Evolutionary conservation across 441 rosid genomes (phyloP), one percentile per base, ranked within the genome.

Genomic region (Rhodomyrtus psidioides): DNA sequence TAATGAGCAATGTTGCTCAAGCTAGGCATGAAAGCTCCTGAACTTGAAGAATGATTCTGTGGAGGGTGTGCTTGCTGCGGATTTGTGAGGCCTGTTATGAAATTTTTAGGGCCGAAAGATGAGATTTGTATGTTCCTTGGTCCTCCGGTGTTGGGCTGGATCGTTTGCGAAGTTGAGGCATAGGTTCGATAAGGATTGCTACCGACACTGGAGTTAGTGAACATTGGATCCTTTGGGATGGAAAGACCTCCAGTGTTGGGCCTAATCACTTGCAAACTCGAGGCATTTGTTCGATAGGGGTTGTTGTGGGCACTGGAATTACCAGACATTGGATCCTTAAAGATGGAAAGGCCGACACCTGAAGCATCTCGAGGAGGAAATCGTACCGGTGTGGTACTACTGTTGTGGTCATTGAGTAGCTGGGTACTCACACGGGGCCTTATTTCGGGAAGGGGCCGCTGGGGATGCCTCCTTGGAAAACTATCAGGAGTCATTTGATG

Each of bases 301-400:
- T 54, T 81, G 85, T 56, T 83, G 88, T 65, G 5, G 46, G 34
- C 26, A 10, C 46, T 65, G 76, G 76, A 65, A 65, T 60, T 65
- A 58, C 75, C 87, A 28, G 70, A 82, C 83, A 74, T 12, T 51
- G 62, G 60, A 79, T 49, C 46, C 76, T 23, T 65, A 19, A 65
- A 19, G 76, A 65, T 21, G 46, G 76, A 65, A 65, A 53, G 84
- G 76, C 74, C 46, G 70, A 86, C 83, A 51, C 83, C 81, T 17
- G 89, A 82, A 89, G 88, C 84, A 56, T 83, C 84, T 4, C 19
- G 86, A 30, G 28, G 82, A 27, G 85, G 83, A 62, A 85, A 84
- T 26, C 19, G 19, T 0, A 34, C 46, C 0, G 15, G 76, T 65
- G 76, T 23, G 5, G 76, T 26, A 65, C 75, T 62, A 42, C 17